phyloP scores from a whole-genome alignment of 805 yeast species.

The Candida silvatica region DNA sequence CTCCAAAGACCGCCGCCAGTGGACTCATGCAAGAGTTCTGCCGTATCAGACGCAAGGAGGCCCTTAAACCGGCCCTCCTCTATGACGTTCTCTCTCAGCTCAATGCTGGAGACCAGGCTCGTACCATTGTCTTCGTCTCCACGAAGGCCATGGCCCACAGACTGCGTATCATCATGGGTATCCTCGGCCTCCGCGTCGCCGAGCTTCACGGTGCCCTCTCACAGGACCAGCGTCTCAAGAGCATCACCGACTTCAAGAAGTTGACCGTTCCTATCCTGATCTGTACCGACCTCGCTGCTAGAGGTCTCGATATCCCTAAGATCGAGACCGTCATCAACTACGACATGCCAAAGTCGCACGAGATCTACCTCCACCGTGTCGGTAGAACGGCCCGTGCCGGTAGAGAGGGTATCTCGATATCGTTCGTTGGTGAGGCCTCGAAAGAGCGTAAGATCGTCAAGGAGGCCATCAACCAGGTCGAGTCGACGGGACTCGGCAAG shows the following conservation, averaged over 20 bases:
- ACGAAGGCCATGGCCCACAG: constrained; percentile 88
- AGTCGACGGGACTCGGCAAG: constrained; percentile 36
- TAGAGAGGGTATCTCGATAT: constrained; percentile 85
- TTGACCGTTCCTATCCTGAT: constrained; percentile 78
- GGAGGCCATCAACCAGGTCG: constrained; percentile 70
- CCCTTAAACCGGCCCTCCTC: constrained; percentile 74
- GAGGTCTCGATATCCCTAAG: constrained; percentile 99
- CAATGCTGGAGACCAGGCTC: constrained; percentile 51
- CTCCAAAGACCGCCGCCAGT: constrained; percentile 91
- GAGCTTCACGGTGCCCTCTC: constrained; percentile 79
- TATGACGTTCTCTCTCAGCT: constrained; percentile 61
- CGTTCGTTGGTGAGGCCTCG: constrained; percentile 90
- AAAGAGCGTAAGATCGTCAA: constrained; percentile 86
- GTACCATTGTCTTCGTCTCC: constrained; percentile 86
- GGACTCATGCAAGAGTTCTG: constrained; percentile 91
- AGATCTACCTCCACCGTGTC: constrained; percentile 90
- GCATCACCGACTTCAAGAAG: constrained; percentile 75
- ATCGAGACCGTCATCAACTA: constrained; percentile 90
- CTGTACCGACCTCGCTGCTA: constrained; percentile 97
- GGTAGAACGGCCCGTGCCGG: constrained; percentile 99
- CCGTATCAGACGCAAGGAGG: constrained; percentile 85
- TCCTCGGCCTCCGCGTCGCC: constrained; percentile 67
- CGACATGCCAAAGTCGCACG: constrained; percentile 93
- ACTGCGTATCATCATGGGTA: constrained; percentile 66
- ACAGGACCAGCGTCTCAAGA: constrained; percentile 87